These are phyloP conservation scores for Echites panduratus DNA, from an alignment of 257 asterid genomes.

Conservation along the genomic window DNA sequence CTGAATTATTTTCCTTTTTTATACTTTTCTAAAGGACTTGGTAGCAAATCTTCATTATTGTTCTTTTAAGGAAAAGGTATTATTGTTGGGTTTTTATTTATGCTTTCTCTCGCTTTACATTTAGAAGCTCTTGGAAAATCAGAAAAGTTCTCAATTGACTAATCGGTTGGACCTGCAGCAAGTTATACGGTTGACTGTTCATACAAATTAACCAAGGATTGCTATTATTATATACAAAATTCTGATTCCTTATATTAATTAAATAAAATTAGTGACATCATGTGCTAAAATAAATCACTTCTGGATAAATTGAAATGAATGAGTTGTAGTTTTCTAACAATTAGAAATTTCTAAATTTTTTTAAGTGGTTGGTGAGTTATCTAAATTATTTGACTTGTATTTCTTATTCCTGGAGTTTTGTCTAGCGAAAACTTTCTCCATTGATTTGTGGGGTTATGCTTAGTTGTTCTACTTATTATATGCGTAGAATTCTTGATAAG, in stretches of 20 bases:
- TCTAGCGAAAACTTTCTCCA: background rate
- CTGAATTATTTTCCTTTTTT: background rate
- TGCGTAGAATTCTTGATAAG: background rate
- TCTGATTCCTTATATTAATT: background rate
- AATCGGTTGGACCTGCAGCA: background rate
- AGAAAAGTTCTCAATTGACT: background rate
- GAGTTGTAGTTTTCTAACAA: too few relatives aligned
- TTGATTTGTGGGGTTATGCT: background rate
- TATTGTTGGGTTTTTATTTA: background rate
- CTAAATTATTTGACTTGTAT: slow-evolving; percentile 1
- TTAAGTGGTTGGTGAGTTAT: background rate
- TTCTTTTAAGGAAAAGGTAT: background rate
- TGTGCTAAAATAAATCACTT: background rate
- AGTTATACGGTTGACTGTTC: background rate
- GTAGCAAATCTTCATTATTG: background rate
- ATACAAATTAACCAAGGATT: background rate
- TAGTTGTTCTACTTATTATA: background rate
- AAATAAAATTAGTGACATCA: background rate
- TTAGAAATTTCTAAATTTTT: background rate
- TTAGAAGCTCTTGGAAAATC: background rate
- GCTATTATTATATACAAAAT: background rate
- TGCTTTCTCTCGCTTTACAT: background rate
- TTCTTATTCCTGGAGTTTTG: background rate
- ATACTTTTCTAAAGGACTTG: background rate
- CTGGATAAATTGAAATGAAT: background rate